Evolutionary conservation across 2,329 filamentous ascomycete species (phyloP), one percentile per base, ranked within the genome.

Genomic region (Colletotrichum sublineola): DNA sequence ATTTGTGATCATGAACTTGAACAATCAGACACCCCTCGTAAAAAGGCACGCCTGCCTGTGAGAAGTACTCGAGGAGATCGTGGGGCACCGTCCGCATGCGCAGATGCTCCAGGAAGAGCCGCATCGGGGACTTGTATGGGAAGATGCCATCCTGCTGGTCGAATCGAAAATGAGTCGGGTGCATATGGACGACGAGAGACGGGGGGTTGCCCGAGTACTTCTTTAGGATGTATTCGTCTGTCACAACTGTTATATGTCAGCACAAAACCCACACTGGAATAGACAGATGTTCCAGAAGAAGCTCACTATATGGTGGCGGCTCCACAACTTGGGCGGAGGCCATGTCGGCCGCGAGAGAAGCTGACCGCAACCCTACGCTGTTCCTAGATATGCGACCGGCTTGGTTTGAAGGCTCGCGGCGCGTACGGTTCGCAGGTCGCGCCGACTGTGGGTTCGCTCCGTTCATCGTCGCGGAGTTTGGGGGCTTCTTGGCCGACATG

Each of bases 21-120:
- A 99, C 95, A 76, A 99, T 98, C 69, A 99, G 88, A 79, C 96
- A 97, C 42, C 93, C 95, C 81, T 98, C 95, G 80, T 98, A 99
- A 79, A 97, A 98, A 12, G 88, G 87, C 18, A 97, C 92, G 29
- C 91, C 90, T 24, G 87, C 86, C 60, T 90, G 87, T 38, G 91
- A 87, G 67, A 99, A 89, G 76, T 96, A 92, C 60, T 93, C 90
- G 14, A 98, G 84, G 79, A 98, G 90, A 76, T 98, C 95, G 81
- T 98, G 95, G 1, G 96, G 96, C 46, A 99, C 86, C 0, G 94
- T 97, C 68, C 92, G 90, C 53, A 85, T 86, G 75, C 88, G 88
- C 57, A 98, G 82, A 80, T 97, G 95, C 75, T 97, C 91, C 48
- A 98, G 86, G 76, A 92, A 88, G 24, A 94, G 83, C 77, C 89